These are phyloP conservation scores for Plasmodium falciparum DNA, from an alignment of 169 alveolate species.

Conservation along the genomic window DNA sequence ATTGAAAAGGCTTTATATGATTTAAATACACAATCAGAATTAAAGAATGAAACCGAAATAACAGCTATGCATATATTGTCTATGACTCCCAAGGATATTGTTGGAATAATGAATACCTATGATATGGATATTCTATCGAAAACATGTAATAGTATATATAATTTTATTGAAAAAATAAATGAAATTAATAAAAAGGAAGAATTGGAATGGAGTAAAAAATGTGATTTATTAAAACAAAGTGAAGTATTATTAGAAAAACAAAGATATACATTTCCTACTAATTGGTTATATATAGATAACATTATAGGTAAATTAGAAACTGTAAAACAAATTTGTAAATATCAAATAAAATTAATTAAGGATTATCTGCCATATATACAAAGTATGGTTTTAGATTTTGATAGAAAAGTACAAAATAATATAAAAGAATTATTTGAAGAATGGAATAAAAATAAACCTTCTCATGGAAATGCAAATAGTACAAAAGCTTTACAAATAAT, in stretches of 20 bases:
- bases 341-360: conserved; percentile 71
- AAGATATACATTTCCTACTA: conserved; percentile 92
- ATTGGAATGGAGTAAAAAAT: conserved; percentile 89
- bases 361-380: conserved; percentile 73
- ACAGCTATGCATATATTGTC: conserved; percentile 84
- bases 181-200: conserved; percentile 89
- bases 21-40: conserved; percentile 78
- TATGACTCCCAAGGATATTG: conserved; percentile 81
- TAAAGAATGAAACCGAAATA: conserved; percentile 76
- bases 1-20: conserved; percentile 76
- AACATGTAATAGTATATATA: conserved; percentile 86
- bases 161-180: conserved; percentile 92
- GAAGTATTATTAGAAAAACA: conserved; percentile 93
- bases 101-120: conserved; percentile 79
- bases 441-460: conserved; percentile 74
- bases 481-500: conserved; percentile 75
- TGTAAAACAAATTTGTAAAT: conserved; percentile 85
- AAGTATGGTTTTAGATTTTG: conserved; percentile 63
- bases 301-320: conserved; percentile 95
- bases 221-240: conserved; percentile 92
- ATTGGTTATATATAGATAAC: conserved; percentile 94
- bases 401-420: conserved; percentile 63
- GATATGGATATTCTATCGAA: conserved; percentile 82
- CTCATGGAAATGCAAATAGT: conserved; percentile 69
- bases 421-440: conserved; percentile 62